phyloP scores from a whole-genome alignment of 2,329 filamentous ascomycete genomes.

The Epichloe scottii region DNA sequence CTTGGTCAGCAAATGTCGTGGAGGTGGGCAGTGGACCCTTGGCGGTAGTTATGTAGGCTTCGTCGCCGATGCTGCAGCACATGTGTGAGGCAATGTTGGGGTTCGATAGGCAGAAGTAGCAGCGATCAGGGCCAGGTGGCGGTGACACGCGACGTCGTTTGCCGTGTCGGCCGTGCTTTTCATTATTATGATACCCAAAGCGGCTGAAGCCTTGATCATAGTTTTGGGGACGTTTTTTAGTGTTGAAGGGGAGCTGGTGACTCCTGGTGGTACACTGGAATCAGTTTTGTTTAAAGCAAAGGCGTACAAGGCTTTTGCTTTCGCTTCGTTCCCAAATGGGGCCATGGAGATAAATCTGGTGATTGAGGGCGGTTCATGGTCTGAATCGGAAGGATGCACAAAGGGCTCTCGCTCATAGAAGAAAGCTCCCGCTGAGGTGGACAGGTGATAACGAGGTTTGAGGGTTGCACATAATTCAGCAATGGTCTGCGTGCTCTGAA shows the following conservation, averaged over 20 bases:
- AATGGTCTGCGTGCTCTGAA: conserved; percentile 51
- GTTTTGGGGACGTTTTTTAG: conserved; percentile 43
- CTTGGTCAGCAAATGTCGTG: conserved; percentile 50
- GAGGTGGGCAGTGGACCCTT: conserved; percentile 75
- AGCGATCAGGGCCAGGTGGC: conserved; percentile 61
- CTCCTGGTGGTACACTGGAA: conserved; percentile 52
- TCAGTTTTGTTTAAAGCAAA: conserved; percentile 59
- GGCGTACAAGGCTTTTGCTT: conserved; percentile 72
- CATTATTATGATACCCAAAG: conserved; percentile 35
- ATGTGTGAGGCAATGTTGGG: conserved; percentile 74
- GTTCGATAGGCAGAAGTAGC: conserved; percentile 94
- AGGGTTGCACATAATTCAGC: conserved; percentile 66
- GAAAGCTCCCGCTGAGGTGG: conserved; percentile 48
- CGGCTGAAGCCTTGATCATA: conserved; percentile 38
- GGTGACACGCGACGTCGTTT: conserved; percentile 38
- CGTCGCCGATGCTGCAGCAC: conserved; percentile 76
- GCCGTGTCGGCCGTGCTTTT: conserved; percentile 29
- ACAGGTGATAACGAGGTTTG: conserved; percentile 88
- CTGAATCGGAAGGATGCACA: conserved; percentile 47
- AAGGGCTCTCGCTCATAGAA: conserved; percentile 93
- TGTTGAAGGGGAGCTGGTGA: conserved; percentile 60
- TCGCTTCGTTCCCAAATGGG: conserved; percentile 59
- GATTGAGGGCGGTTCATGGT: conserved; percentile 40
- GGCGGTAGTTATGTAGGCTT: conserved; percentile 79
- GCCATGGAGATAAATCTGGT: conserved; percentile 90